These are phyloP conservation scores for Abelmoschus esculentus DNA, from an alignment of 345 rosid genomes.

Conservation along the genomic window DNA sequence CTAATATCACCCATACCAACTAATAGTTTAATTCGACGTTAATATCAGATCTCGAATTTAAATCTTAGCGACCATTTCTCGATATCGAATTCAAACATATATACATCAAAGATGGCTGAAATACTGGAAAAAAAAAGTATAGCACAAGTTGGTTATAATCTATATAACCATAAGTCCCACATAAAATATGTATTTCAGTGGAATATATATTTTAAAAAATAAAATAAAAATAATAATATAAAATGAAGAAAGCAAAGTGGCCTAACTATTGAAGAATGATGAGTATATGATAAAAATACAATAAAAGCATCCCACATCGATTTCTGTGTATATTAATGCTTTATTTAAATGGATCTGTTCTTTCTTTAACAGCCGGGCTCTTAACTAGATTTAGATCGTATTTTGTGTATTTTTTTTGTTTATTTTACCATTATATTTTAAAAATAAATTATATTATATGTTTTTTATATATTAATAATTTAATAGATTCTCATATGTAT, in stretches of 20 bases:
- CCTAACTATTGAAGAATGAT: constrained; percentile 27
- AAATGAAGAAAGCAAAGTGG: constrained; percentile 8
- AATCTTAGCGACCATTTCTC: too few species aligned
- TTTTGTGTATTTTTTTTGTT: too few species aligned
- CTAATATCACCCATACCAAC: too few species aligned
- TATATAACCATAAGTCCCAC: background rate
- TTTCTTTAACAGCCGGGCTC: constrained; percentile 9
- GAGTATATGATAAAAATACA: constrained; percentile 25
- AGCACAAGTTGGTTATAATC: background rate
- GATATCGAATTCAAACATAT: too few species aligned
- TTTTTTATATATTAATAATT: too few species aligned
- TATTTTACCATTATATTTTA: too few species aligned
- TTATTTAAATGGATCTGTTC: constrained; percentile 20
- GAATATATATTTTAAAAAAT: background rate
- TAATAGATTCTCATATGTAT: background rate
- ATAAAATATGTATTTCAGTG: constrained; percentile 15
- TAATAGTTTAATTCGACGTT: too few species aligned
- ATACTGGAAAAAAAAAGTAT: background rate
- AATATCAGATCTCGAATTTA: too few species aligned
- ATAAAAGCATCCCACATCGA: constrained; percentile 12
- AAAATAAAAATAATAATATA: background rate
- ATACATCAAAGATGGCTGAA: too few species aligned
- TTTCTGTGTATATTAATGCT: constrained; percentile 15
- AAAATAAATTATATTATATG: too few species aligned
- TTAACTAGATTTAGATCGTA: too few species aligned